Percentiles rank a stretch among this genome's conserved stretches.
Evolutionary conservation across 148 eudicot genomes (phyloP).

Genomic region (Tetragonia tetragonoides): DNA sequence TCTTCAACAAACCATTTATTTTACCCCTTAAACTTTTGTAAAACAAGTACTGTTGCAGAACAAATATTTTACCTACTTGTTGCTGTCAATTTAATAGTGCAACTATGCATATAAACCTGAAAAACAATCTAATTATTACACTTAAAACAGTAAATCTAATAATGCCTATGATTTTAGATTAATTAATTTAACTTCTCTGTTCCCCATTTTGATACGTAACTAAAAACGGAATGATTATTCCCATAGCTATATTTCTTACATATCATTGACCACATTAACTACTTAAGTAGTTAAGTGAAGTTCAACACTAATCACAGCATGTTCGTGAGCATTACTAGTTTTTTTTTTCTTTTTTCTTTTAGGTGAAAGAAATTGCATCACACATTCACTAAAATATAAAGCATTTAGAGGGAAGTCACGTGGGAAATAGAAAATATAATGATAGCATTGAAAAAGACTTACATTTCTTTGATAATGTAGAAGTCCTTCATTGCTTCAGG

Average conservation of each 20-base stretch:
- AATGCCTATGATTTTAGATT: background rate
- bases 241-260: background rate
- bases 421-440: too few relatives aligned
- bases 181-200: background rate
- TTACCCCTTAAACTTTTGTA: background rate
- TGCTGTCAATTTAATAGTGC: background rate
- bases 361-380: background rate
- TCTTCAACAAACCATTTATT: background rate
- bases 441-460: too few relatives aligned
- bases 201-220: slow-evolving; percentile 20
- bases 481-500: too few relatives aligned
- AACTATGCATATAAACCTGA: background rate
- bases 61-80: background rate
- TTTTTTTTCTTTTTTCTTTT: background rate
- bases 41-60: background rate
- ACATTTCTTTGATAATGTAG: too few relatives aligned
- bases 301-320: background rate
- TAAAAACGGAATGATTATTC: slow-evolving; percentile 7
- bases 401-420: too few relatives aligned
- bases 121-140: slow-evolving; percentile 6
- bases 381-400: too few relatives aligned
- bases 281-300: background rate
- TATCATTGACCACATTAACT: slow-evolving; percentile 14
- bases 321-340: background rate
- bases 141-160: background rate